phyloP scores from a whole-genome alignment of 495 filamentous ascomycete species.

The Penicillium soppii region DNA sequence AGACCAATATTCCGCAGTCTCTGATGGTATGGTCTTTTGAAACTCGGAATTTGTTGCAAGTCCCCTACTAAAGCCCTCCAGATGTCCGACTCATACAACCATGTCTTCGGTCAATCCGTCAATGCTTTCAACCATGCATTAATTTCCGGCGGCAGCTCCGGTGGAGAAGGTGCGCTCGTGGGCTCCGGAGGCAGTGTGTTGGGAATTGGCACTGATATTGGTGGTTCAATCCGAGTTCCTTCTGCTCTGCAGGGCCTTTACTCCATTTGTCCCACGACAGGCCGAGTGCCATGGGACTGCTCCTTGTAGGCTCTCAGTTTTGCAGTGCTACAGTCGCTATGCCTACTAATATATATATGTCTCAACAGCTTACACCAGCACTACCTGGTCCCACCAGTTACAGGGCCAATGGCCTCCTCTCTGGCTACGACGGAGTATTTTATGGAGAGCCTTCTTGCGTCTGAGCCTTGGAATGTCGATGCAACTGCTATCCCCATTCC shows the following conservation, averaged over 20 bases:
- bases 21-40: constrained; percentile 32
- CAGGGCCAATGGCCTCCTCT: constrained; percentile 44
- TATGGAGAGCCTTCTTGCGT: constrained; percentile 35
- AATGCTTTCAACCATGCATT: constrained; percentile 56
- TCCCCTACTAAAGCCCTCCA: constrained; percentile 5
- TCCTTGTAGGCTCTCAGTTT: constrained; percentile 26
- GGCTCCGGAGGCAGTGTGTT: constrained; percentile 54
- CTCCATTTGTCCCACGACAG: constrained; percentile 59
- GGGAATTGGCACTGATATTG: constrained; percentile 68
- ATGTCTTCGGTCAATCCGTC: constrained; percentile 45
- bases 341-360: background rate
- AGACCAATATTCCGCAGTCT: constrained; percentile 59
- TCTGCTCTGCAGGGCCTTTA: constrained; percentile 63
- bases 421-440: constrained; percentile 42
- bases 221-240: constrained; percentile 62
- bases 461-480: constrained; percentile 42
- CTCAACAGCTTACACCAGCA: constrained; percentile 23
- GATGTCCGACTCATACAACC: constrained; percentile 51
- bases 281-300: constrained; percentile 50
- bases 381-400: constrained; percentile 34
- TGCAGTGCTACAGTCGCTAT: too few species aligned
- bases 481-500: constrained; percentile 40
- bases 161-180: constrained; percentile 63
- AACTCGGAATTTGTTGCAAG: background rate
- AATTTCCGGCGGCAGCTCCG: constrained; percentile 54